A percentile compares a stretch with the other conserved stretches of the same genome.
These are phyloP conservation scores for Arthrocladium fulminans DNA, from an alignment of 2,329 filamentous ascomycete genomes.

Conservation along the genomic window DNA sequence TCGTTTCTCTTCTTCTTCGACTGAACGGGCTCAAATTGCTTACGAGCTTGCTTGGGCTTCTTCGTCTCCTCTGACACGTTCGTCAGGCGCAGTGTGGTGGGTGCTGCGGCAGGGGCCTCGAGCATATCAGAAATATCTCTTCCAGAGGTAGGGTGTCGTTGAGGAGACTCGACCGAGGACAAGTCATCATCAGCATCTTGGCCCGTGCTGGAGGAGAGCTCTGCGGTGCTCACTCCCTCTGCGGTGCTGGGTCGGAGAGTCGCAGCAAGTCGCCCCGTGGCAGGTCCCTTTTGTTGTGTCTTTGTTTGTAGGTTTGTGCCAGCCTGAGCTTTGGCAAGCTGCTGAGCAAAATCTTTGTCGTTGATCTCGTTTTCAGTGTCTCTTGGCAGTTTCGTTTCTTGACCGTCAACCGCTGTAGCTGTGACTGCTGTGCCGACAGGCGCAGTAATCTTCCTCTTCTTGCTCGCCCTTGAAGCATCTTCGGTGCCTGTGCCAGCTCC, in stretches of 20 bases:
- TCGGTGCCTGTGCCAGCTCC: conserved; percentile 15
- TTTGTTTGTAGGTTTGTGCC: conserved; percentile 48
- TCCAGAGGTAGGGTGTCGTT: conserved; percentile 44
- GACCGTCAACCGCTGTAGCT: conserved; percentile 25
- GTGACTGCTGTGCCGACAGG: conserved; percentile 26
- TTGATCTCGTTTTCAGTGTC: conserved; percentile 54
- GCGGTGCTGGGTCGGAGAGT: conserved; percentile 38
- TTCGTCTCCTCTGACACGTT: conserved; percentile 47
- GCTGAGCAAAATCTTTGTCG: conserved; percentile 67
- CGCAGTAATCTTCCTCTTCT: conserved; percentile 18
- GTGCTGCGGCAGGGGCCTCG: conserved; percentile 58
- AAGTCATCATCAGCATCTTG: conserved; percentile 70
- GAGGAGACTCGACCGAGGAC: conserved; percentile 54
- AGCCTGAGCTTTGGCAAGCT: conserved; percentile 61
- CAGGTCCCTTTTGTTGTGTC: conserved; percentile 23
- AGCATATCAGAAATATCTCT: conserved; percentile 87
- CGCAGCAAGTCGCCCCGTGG: conserved; percentile 36
- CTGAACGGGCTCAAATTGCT: conserved; percentile 60
- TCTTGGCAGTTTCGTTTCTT: conserved; percentile 19
- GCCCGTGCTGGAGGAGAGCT: conserved; percentile 60
- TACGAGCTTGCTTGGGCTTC: conserved; percentile 51
- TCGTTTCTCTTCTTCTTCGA: conserved; percentile 96
- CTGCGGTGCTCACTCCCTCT: conserved; percentile 41
- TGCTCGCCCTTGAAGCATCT: conserved; percentile 19
- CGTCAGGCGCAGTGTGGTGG: conserved; percentile 70